Conservation (phyloP, 352 stramenopile species). For the Phytophthora uliginosa region DNA sequence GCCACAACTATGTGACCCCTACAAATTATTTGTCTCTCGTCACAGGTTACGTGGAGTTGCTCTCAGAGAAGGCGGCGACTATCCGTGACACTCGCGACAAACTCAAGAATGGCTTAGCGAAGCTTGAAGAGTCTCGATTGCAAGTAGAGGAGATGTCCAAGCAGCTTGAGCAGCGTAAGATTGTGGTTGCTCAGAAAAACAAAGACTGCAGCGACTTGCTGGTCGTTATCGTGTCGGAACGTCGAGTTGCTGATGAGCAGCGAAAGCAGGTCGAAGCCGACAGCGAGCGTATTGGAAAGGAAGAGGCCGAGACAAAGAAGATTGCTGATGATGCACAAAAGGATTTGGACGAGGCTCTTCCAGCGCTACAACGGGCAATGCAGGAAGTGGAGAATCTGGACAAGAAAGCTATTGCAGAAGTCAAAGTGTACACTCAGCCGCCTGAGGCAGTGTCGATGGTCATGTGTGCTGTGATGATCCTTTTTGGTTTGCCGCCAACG, state of each 20-base stretch:
- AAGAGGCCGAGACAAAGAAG: slow-evolving; percentile 94
- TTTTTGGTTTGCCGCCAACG: slow-evolving; percentile 95
- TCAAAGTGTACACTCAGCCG: slow-evolving; percentile 96
- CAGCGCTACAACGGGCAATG: slow-evolving; percentile 94
- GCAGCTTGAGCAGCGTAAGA: slow-evolving; percentile 90
- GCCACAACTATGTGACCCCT: slow-evolving; percentile 96
- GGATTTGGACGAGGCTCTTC: slow-evolving; percentile 96
- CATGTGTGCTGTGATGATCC: slow-evolving; percentile 97
- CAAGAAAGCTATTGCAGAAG: slow-evolving; percentile 95
- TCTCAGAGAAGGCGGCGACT: slow-evolving; percentile 77
- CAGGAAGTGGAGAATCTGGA: slow-evolving; percentile 96
- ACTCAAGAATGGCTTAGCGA: slow-evolving; percentile 85
- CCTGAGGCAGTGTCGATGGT: slow-evolving; percentile 94
- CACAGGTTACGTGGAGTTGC: slow-evolving; percentile 91
- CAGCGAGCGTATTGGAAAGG: slow-evolving; percentile 91
- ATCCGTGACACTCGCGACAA: slow-evolving; percentile 86
- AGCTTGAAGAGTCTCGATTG: slow-evolving; percentile 84
- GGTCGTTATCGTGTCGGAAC: slow-evolving; percentile 95
- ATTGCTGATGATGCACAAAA: slow-evolving; percentile 96
- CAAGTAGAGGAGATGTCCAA: slow-evolving; percentile 91
- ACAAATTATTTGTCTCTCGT: slow-evolving; percentile 96
- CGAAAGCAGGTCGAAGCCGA: slow-evolving; percentile 96
- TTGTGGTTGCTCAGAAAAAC: slow-evolving; percentile 93
- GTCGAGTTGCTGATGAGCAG: slow-evolving; percentile 95
- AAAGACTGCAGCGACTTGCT: slow-evolving; percentile 97